These are phyloP conservation scores for Rhizopogon sp. DNA, from an alignment of 768 basidiomycete genomes.

Conservation along the genomic window DNA sequence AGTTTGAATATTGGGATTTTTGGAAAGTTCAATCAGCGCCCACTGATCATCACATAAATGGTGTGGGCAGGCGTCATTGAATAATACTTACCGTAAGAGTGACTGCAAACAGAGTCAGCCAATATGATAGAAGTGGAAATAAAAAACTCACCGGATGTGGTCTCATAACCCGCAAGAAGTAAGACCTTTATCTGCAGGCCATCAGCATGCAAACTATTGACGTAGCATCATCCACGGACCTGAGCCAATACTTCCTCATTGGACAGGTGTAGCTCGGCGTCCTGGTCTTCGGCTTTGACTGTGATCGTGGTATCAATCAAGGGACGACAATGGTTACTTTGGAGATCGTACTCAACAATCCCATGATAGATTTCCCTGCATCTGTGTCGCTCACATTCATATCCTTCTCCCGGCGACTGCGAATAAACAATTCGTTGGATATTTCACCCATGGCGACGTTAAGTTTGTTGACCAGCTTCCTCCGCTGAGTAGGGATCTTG, in stretches of 20 bases:
- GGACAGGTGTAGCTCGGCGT: constrained; percentile 26
- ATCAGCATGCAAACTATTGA: neutral
- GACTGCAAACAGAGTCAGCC: constrained; percentile 8
- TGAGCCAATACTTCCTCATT: constrained; percentile 37
- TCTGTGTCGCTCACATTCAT: too few species aligned
- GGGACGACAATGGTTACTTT: too few species aligned
- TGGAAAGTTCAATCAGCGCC: constrained; percentile 53
- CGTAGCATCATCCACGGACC: constrained; percentile 7
- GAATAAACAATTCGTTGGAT: too few species aligned
- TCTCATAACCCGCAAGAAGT: constrained; percentile 36
- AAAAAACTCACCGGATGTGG: constrained; percentile 28
- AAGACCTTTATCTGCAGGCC: constrained; percentile 30
- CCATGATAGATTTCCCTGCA: constrained; percentile 11
- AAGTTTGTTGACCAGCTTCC: too few species aligned
- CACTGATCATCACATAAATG: constrained; percentile 28
- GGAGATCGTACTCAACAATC: constrained; percentile 3
- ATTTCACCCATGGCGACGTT: too few species aligned
- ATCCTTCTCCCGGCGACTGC: too few species aligned
- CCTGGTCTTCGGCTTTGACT: constrained; percentile 34
- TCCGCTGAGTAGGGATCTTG: too few species aligned
- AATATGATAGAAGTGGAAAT: neutral
- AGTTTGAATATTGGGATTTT: constrained; percentile 22
- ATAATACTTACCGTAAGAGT: constrained; percentile 14
- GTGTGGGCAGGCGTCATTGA: neutral
- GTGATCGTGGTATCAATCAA: neutral